Percentiles rank a stretch among this genome's conserved stretches.
Evolutionary conservation across 768 basidiomycete genomes (phyloP).

Genomic region (Xanthoconium stramineum): DNA sequence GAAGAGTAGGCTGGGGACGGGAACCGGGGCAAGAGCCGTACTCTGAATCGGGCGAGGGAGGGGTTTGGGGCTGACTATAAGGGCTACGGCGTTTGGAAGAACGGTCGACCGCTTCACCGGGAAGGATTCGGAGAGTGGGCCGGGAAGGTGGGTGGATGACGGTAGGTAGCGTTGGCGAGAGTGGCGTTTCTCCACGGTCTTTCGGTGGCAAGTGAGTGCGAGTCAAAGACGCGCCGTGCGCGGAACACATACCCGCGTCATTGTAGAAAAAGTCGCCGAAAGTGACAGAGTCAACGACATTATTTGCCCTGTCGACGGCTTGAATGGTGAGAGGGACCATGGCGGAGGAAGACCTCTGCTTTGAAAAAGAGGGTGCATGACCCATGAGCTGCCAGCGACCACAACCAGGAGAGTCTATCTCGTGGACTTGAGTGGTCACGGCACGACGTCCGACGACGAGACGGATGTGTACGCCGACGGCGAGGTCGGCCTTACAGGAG

Average conservation of each 20-base stretch:
- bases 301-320: conserved; percentile 52
- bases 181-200: conserved; percentile 5
- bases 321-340: conserved; percentile 60
- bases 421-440: conserved; percentile 62
- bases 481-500: conserved; percentile 28
- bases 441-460: conserved; percentile 71
- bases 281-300: conserved; percentile 57
- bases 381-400: conserved; percentile 67
- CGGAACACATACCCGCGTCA: conserved; percentile 37
- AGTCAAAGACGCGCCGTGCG: background rate
- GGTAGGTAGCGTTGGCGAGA: background rate
- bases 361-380: conserved; percentile 52
- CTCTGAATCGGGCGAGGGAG: conserved; percentile 42
- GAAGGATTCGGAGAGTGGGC: conserved; percentile 28
- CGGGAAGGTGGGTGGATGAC: conserved; percentile 13
- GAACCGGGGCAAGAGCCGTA: conserved; percentile 28
- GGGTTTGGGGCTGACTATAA: conserved; percentile 37
- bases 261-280: conserved; percentile 74
- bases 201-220: background rate
- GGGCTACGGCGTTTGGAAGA: conserved; percentile 39
- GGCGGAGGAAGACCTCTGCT: conserved; percentile 34
- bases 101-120: conserved; percentile 18
- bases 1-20: conserved; percentile 8
- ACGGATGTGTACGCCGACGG: conserved; percentile 52
- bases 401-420: conserved; percentile 43